Evolutionary conservation across 371 early-diverging fungal genomes (phyloP).

Genomic region (Syncephalastrum contaminatum): DNA sequence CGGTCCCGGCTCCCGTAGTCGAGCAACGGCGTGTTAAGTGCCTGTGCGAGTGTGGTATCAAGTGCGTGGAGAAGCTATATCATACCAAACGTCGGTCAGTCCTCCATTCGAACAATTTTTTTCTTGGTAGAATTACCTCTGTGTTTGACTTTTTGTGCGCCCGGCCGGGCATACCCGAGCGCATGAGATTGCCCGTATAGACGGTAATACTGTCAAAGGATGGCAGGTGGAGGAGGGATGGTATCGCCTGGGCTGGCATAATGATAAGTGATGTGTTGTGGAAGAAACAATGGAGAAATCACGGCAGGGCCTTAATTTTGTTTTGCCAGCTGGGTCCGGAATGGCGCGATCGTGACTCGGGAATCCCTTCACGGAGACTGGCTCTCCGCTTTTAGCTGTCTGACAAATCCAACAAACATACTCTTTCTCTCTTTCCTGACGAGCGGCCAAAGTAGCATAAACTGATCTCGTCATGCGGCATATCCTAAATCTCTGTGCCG

Average conservation of each 20-base stretch:
- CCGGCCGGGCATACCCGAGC: conserved; percentile 40
- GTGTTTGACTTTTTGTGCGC: conserved; percentile 48
- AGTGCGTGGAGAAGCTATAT: conserved; percentile 51
- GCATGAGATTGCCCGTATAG: conserved; percentile 58
- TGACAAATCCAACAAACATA: conserved; percentile 3
- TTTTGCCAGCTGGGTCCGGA: no score
- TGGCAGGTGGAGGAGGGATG: conserved; percentile 22
- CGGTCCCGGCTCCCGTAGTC: conserved; percentile 24
- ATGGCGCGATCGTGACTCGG: no score
- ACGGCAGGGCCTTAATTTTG: no score
- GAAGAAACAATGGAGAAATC: background rate
- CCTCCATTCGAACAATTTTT: background rate
- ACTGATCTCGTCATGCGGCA: no score
- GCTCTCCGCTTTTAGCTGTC: background rate
- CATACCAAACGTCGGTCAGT: background rate
- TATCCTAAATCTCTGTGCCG: no score
- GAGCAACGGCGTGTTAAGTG: conserved; percentile 35
- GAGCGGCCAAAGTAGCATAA: no score
- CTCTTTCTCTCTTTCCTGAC: no score
- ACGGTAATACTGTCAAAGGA: conserved; percentile 41
- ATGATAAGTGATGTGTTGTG: background rate
- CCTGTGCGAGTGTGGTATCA: conserved; percentile 45
- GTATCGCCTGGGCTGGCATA: conserved; percentile 31
- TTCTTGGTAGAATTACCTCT: conserved; percentile 37
- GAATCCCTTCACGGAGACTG: no score